Conservation (phyloP, 1,284 basidiomycete genomes). For the Schizophyllum amplum region DNA sequence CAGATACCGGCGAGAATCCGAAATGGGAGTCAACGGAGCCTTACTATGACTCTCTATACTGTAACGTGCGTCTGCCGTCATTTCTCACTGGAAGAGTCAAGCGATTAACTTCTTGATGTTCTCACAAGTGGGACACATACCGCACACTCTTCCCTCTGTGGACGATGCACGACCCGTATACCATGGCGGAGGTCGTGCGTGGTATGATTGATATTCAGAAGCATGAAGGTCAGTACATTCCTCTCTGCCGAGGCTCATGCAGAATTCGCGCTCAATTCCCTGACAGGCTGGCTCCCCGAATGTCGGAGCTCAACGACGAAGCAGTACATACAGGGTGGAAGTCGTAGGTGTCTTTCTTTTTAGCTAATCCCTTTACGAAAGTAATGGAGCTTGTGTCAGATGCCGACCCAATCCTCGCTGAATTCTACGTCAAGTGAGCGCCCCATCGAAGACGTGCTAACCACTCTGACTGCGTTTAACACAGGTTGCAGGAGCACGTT, state of each 20-base stretch:
- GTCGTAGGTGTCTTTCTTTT: slow-evolving; percentile 32
- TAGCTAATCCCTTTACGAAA: neutral
- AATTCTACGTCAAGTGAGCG: slow-evolving; percentile 59
- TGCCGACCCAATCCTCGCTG: slow-evolving; percentile 54
- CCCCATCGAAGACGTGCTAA: neutral
- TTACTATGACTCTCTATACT: slow-evolving; percentile 63
- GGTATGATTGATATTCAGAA: slow-evolving; percentile 61
- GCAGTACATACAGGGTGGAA: slow-evolving; percentile 55
- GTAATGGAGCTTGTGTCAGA: slow-evolving; percentile 35
- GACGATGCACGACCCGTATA: slow-evolving; percentile 52
- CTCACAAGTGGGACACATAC: slow-evolving; percentile 55
- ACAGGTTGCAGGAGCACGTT: slow-evolving; percentile 41
- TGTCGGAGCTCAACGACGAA: slow-evolving; percentile 42
- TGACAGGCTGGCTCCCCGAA: slow-evolving; percentile 52
- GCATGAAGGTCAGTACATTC: slow-evolving; percentile 43
- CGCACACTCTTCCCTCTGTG: slow-evolving; percentile 51
- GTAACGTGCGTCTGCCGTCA: slow-evolving; percentile 38
- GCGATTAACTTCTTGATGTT: neutral
- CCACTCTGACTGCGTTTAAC: neutral
- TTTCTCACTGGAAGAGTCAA: neutral
- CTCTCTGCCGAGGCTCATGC: neutral
- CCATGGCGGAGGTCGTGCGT: slow-evolving; percentile 47
- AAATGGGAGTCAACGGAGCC: slow-evolving; percentile 57
- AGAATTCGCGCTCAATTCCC: neutral
- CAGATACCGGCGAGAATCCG: slow-evolving; percentile 65